Percentiles rank a stretch among this genome's conserved stretches.
phyloP scores from a whole-genome alignment of 2,329 filamentous ascomycete species.

The Penicillium freii region DNA sequence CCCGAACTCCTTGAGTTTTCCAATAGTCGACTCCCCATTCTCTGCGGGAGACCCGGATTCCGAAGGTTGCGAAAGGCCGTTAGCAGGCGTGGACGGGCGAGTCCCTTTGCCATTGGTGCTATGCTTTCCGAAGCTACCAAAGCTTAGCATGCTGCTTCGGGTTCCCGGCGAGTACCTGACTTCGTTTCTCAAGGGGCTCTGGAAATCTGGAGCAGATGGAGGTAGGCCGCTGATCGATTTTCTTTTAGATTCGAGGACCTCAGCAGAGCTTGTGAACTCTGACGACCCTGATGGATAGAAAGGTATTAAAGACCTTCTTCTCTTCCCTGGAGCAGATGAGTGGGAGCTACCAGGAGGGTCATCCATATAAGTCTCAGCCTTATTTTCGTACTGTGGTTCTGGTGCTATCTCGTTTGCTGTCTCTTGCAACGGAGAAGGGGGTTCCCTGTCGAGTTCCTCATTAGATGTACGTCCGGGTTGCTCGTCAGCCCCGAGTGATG shows the following conservation, averaged over 20 bases:
- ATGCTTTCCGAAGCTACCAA: slow-evolving; percentile 24
- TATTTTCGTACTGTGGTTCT: neutral
- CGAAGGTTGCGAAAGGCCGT: slow-evolving; percentile 12
- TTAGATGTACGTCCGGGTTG: slow-evolving; percentile 1
- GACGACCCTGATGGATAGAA: slow-evolving; percentile 1
- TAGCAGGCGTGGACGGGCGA: slow-evolving; percentile 22
- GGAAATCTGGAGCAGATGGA: slow-evolving; percentile 17
- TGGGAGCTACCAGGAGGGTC: neutral
- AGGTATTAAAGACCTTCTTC: neutral
- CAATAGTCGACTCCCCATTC: slow-evolving; percentile 24
- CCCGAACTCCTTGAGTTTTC: slow-evolving; percentile 30
- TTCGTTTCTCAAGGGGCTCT: slow-evolving; percentile 27
- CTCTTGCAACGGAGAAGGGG: slow-evolving; percentile 23
- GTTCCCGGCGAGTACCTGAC: slow-evolving; percentile 24
- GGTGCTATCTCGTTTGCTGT: neutral
- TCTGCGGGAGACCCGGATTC: slow-evolving; percentile 10
- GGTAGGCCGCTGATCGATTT: slow-evolving; percentile 22
- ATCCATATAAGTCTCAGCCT: slow-evolving; percentile 1
- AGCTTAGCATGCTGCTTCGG: slow-evolving; percentile 26
- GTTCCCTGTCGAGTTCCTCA: slow-evolving; percentile 4
- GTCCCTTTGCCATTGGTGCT: slow-evolving; percentile 18
- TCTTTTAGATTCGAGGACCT: slow-evolving; percentile 22
- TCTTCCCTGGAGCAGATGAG: slow-evolving; percentile 1
- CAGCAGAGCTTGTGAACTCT: slow-evolving; percentile 11
- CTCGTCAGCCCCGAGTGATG: slow-evolving; percentile 27